These are phyloP conservation scores for Pugionium cornutum DNA, from an alignment of 345 rosid species.

Conservation along the genomic window DNA sequence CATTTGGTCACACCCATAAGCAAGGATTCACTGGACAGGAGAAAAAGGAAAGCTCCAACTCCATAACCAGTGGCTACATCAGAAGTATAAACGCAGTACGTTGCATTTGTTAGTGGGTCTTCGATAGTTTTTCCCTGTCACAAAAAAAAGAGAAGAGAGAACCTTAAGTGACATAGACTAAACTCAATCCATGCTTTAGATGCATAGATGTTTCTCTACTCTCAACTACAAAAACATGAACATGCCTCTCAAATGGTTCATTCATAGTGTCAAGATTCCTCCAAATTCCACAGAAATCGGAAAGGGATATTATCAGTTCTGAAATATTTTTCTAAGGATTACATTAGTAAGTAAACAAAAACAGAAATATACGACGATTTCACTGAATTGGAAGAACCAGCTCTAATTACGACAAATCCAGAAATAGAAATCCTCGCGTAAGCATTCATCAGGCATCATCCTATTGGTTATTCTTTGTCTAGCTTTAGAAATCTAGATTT, in stretches of 20 bases:
- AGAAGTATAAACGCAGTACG: constrained; percentile 78
- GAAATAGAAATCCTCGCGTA: background rate
- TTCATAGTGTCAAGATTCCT: too few relatives aligned
- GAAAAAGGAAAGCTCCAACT: constrained; percentile 89
- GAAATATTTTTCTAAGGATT: background rate
- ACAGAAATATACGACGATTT: background rate
- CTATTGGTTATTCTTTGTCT: background rate
- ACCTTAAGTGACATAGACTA: background rate
- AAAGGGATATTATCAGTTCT: background rate
- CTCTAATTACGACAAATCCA: constrained; percentile 12
- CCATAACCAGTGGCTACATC: constrained; percentile 97
- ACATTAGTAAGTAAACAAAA: background rate
- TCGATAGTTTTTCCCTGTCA: constrained; percentile 57
- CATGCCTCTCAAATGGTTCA: too few relatives aligned
- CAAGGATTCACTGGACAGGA: constrained; percentile 81
- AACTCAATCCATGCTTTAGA: background rate
- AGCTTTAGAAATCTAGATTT: background rate
- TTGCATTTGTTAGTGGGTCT: constrained; percentile 52
- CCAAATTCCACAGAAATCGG: too few relatives aligned
- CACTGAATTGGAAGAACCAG: background rate
- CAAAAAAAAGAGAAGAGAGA: constrained; percentile 8
- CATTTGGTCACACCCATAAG: constrained; percentile 92
- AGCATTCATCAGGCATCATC: background rate
- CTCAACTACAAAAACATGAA: constrained; percentile 13
- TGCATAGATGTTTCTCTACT: constrained; percentile 2